Conservation (phyloP, 805 yeast species). For the Millerozyma miso region DNA sequence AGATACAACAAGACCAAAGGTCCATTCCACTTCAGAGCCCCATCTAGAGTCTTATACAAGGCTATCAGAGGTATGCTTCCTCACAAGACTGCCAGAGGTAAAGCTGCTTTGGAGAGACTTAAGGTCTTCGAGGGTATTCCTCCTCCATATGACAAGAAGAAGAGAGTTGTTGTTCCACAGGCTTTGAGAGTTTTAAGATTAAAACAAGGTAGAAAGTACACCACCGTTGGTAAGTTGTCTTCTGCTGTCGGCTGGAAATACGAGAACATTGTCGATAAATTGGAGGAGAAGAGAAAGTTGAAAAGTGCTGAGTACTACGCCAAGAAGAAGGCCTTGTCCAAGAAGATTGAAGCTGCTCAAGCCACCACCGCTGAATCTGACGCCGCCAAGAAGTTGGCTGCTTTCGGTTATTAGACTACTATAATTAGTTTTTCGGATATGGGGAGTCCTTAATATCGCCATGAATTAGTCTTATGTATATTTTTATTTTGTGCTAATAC, state of each 20-base stretch:
- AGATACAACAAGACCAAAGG: slow-evolving; percentile 98
- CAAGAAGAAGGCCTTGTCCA: slow-evolving; percentile 93
- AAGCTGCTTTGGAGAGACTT: slow-evolving; percentile 98
- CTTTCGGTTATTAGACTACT: slow-evolving; percentile 84
- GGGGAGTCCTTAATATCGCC: slow-evolving; percentile 2
- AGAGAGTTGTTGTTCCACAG: slow-evolving; percentile 99
- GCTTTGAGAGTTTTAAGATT: slow-evolving; percentile 98
- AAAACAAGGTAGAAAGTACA: slow-evolving; percentile 99
- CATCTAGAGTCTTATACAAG: slow-evolving; percentile 99
- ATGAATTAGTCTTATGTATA: slow-evolving; percentile 3
- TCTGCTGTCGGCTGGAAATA: slow-evolving; percentile 99
- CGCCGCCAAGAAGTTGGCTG: slow-evolving; percentile 89
- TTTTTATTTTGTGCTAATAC: slow-evolving; percentile 3
- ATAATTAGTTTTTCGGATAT: not conserved
- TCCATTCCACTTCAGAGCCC: slow-evolving; percentile 99
- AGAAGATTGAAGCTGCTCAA: slow-evolving; percentile 85
- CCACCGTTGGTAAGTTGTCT: slow-evolving; percentile 95
- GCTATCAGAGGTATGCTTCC: slow-evolving; percentile 99
- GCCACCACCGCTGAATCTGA: slow-evolving; percentile 86
- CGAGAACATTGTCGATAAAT: slow-evolving; percentile 95
- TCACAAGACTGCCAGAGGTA: slow-evolving; percentile 99
- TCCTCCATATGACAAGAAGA: slow-evolving; percentile 99
- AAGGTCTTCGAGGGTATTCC: slow-evolving; percentile 99
- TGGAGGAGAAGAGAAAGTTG: slow-evolving; percentile 99
- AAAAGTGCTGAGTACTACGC: slow-evolving; percentile 99